Evolutionary conservation across 148 eudicot species (phyloP), one percentile per base, ranked within the genome.

Genomic region (Cornus suecica): DNA sequence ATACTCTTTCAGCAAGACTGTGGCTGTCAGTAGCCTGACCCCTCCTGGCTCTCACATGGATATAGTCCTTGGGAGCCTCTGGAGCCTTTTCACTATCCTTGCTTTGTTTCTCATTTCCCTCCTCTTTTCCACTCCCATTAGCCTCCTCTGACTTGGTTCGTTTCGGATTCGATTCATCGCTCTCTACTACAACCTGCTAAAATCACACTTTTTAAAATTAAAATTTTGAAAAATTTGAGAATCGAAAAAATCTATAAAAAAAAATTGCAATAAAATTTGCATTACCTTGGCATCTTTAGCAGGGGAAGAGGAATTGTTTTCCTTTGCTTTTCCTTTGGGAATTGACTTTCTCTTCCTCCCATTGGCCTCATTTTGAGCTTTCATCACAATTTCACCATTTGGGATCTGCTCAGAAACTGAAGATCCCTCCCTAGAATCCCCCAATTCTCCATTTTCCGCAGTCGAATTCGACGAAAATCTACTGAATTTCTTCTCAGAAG

Each of bases 391-490:
- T 76, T 80, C 85, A 65, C 77, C 88, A 80, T 41, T 88, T 54
- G 88, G 82, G 86, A 83, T 93, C 77, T 89, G 97, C 80, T 94
- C 98, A 78, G 94, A 90, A 67, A 91, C 87, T 16, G 97, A 84
- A 48, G 97, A 94, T 51, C 83, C 86, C 80, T 94, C 98, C 65
- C 84, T 79, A 5, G 97, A 90, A 76, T 90, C 90, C 1, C 84
- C 86, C 37, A 76, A 65, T 62, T 86, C 86, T 28, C 65, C 81
- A 31, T 71, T 78, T 64, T 76, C 82, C 3, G 80, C 75, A 9
- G 76, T 66, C 29, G 68, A 74, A 68, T 67, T 68, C 72, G 75
- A 73, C 25, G 78, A 80, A 62, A 64, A 8, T 68, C 66, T 72
- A 27, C 65, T 48, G 37, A 65, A 80, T 65, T 76, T 80, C 76